Conservation (phyloP, 768 basidiomycete species). For the Trametes elegans region DNA sequence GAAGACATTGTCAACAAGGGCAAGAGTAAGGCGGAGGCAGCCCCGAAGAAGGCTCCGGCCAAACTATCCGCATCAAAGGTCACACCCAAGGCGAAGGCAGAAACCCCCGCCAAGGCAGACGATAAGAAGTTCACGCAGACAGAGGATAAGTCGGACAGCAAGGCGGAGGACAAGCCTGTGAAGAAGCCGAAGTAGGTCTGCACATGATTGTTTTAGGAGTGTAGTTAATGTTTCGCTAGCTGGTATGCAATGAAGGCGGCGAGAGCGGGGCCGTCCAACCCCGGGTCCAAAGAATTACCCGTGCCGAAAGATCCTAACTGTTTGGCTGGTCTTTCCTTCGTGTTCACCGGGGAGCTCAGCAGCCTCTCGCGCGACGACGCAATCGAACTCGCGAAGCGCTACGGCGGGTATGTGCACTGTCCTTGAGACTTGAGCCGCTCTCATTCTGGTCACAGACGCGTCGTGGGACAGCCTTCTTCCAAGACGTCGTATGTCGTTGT, state of each 20-base stretch:
- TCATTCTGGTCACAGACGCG: conserved; percentile 52
- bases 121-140: conserved; percentile 12
- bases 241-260: conserved; percentile 59
- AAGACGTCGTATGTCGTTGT: conserved; percentile 89
- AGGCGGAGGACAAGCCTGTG: conserved; percentile 19
- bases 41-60: conserved; percentile 20
- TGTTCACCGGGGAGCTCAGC: conserved; percentile 92
- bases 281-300: conserved; percentile 60
- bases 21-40: conserved; percentile 17
- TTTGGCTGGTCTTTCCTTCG: conserved; percentile 83
- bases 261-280: conserved; percentile 55
- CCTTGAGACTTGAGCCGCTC: background rate
- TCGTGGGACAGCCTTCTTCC: conserved; percentile 83
- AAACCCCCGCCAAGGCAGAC: conserved; percentile 15
- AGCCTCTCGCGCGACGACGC: conserved; percentile 89
- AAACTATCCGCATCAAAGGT: conserved; percentile 8
- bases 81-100: conserved; percentile 4
- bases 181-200: conserved; percentile 20
- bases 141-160: conserved; percentile 11
- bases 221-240: conserved; percentile 29
- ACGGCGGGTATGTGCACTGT: conserved; percentile 69
- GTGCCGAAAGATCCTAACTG: conserved; percentile 77
- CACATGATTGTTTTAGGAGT: background rate
- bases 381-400: conserved; percentile 85
- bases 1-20: conserved; percentile 19